Percentiles rank a stretch among this genome's conserved stretches.
These are phyloP conservation scores for Paxillus ammoniavirescens DNA, from an alignment of 768 basidiomycete species.

Conservation along the genomic window DNA sequence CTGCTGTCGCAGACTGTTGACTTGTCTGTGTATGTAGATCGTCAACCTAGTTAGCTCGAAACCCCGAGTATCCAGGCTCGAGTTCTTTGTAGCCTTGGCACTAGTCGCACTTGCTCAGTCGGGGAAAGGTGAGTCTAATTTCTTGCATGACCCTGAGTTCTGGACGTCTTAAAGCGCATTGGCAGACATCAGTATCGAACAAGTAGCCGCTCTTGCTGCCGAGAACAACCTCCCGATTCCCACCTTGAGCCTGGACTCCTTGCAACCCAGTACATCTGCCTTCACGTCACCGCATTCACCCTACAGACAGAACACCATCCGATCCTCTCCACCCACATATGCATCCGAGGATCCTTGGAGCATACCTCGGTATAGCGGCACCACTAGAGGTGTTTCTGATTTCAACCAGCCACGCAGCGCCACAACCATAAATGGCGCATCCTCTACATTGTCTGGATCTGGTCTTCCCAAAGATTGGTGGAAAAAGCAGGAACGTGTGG, in stretches of 20 bases:
- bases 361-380: slow-evolving; percentile 30
- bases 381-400: slow-evolving; percentile 34
- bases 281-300: slow-evolving; percentile 40
- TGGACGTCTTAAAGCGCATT: not conserved
- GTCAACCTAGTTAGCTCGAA: slow-evolving; percentile 84
- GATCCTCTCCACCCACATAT: slow-evolving; percentile 49
- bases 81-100: slow-evolving; percentile 90
- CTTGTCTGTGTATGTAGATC: slow-evolving; percentile 56
- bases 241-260: slow-evolving; percentile 56
- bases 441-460: slow-evolving; percentile 64
- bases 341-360: slow-evolving; percentile 72
- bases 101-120: slow-evolving; percentile 85
- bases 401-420: slow-evolving; percentile 20
- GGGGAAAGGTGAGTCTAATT: slow-evolving; percentile 56
- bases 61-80: slow-evolving; percentile 78
- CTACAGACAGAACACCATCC: slow-evolving; percentile 46
- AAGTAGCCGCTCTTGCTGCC: slow-evolving; percentile 72
- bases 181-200: slow-evolving; percentile 77
- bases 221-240: slow-evolving; percentile 81
- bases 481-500: slow-evolving; percentile 74
- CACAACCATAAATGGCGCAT: slow-evolving; percentile 38
- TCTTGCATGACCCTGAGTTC: slow-evolving; percentile 1
- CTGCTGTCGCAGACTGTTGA: slow-evolving; percentile 3
- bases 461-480: slow-evolving; percentile 84
- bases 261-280: slow-evolving; percentile 54